Evolutionary conservation across 1,284 basidiomycete species (phyloP), one percentile per base, ranked within the genome.

Genomic region (Sporisorium sorghi): DNA sequence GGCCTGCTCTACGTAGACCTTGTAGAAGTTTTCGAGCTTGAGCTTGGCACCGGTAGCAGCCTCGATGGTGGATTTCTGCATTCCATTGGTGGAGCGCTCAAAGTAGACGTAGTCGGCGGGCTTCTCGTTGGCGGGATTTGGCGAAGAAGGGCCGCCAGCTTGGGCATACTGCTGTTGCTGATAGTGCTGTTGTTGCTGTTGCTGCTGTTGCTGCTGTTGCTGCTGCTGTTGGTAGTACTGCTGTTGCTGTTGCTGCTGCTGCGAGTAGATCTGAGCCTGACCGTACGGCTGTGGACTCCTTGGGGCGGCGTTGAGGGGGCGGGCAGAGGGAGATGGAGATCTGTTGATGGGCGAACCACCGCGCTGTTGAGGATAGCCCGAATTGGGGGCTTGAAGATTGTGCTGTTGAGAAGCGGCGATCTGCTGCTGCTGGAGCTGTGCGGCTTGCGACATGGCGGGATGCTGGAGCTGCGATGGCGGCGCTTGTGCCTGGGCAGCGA

Each of bases 1-100:
- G 30, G 94, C 93, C 61, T 92, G 90, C 85, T 95, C 93, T 28
- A 97, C 93, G 1, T 92, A 91, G 64, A 97, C 91, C 86, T 97
- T 97, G 89, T 99, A 99, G 86, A 92, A 97, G 69, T 96, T 93
- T 86, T 97, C 96, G 58, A 99, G 90, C 86, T 97, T 97, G 85
- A 98, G 90, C 86, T 98, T 97, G 32, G 96, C 94, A 21, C 92
- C 93, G 58, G 94, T 97, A 5, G 94, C 92, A 67, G 94, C 93
- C 62, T 95, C 93, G 58, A 94, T 88, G 39, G 93, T 93, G 81
- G 92, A 91, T 75, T 94, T 91, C 32, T 91, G 91, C 87, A 97
- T 96, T 68, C 90, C 90, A 48, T 88, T 86, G 1, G 92, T 92
- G 56, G 91, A 91, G 56, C 96, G 89, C 85, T 97, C 92, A 86